A percentile compares a stretch with the other conserved stretches of the same genome.
Evolutionary conservation across 2,329 filamentous ascomycete genomes (phyloP).

Genomic region (Neodidymelliopsis sp.): DNA sequence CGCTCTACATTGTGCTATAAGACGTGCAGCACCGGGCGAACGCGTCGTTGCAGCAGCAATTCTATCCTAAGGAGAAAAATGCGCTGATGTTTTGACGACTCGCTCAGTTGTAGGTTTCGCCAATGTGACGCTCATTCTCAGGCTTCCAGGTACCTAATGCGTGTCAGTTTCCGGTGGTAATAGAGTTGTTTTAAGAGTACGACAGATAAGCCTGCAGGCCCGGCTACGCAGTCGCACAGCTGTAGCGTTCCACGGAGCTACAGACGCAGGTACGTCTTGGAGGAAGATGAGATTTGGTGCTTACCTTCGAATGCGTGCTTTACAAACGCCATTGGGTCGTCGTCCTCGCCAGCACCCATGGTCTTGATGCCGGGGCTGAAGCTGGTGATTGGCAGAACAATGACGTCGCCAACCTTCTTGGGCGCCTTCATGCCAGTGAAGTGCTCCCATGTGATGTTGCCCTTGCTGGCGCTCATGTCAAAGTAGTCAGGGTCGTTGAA

Average conservation of each 20-base stretch:
- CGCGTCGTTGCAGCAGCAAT: too few species aligned
- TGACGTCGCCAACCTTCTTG: constrained; percentile 91
- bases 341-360: constrained; percentile 87
- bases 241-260: background rate
- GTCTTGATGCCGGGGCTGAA: constrained; percentile 95
- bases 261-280: constrained; percentile 9
- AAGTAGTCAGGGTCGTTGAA: constrained; percentile 93
- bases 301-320: constrained; percentile 95
- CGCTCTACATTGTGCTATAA: background rate
- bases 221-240: constrained; percentile 1
- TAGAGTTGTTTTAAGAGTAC: background rate
- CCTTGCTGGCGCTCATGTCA: constrained; percentile 73
- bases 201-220: constrained; percentile 14
- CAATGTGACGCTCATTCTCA: constrained; percentile 45
- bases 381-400: constrained; percentile 93
- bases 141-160: constrained; percentile 47
- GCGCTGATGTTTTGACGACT: background rate
- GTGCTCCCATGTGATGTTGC: constrained; percentile 82
- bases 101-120: constrained; percentile 40
- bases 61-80: too few species aligned
- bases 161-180: constrained; percentile 33
- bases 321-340: constrained; percentile 96
- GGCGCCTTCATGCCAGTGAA: constrained; percentile 86
- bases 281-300: constrained; percentile 31
- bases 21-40: background rate